phyloP scores from a whole-genome alignment of 139 green algal species.

The Trebouxia sp. region DNA sequence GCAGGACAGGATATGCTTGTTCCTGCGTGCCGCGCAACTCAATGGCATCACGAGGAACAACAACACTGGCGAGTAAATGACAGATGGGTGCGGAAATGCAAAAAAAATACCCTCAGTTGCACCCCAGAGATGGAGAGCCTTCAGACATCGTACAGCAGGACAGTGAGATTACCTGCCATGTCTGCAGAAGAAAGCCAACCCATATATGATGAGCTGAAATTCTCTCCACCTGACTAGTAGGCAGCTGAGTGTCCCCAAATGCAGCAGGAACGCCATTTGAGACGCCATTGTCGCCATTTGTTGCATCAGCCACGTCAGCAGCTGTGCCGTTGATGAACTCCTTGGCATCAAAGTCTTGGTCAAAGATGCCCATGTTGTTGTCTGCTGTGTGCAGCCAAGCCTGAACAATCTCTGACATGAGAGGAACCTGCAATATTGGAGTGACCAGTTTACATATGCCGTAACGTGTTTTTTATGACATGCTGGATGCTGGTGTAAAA shows the following conservation, averaged over 20 bases:
- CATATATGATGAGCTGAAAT: slow-evolving; percentile 50
- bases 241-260: background rate
- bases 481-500: too few species aligned
- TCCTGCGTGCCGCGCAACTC: too few species aligned
- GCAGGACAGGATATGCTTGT: too few species aligned
- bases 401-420: slow-evolving; percentile 55
- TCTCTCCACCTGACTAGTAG: background rate
- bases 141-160: background rate
- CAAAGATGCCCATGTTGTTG: slow-evolving; percentile 65
- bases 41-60: too few species aligned
- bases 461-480: background rate
- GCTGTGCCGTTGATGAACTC: slow-evolving; percentile 2
- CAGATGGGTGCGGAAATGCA: too few species aligned
- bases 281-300: background rate
- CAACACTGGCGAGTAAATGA: too few species aligned
- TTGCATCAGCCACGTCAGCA: background rate
- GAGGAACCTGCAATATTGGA: slow-evolving; percentile 37
- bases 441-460: background rate
- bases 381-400: slow-evolving; percentile 62
- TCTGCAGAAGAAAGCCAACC: slow-evolving; percentile 45
- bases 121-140: too few species aligned
- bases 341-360: slow-evolving; percentile 21
- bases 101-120: too few species aligned
- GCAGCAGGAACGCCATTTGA: background rate
- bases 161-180: slow-evolving; percentile 20